These are phyloP conservation scores for Saccharomyces hybrid DNA, from an alignment of 1,139 yeast genomes.

Conservation along the genomic window DNA sequence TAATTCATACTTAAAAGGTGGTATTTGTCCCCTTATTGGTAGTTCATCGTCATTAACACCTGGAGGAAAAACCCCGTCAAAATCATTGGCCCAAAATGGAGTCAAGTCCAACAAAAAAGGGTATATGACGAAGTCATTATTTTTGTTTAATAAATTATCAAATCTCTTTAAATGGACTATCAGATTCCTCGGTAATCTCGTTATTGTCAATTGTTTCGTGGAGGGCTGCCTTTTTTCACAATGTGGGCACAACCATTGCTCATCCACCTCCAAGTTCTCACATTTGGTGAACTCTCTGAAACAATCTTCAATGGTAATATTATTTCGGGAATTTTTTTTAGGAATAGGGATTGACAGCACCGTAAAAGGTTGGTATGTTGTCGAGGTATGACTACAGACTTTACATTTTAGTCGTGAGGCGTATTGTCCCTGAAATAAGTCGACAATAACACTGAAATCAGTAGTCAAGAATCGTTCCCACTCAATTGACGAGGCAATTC, in stretches of 20 bases:
- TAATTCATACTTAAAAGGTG: slow-evolving; percentile 72
- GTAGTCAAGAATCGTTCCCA: slow-evolving; percentile 88
- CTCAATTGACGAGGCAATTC: slow-evolving; percentile 85
- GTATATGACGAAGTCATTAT: slow-evolving; percentile 33
- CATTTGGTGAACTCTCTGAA: slow-evolving; percentile 58
- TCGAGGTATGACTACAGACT: slow-evolving; percentile 70
- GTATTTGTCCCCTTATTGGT: slow-evolving; percentile 65
- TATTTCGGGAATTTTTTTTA: slow-evolving; percentile 5
- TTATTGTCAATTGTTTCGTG: slow-evolving; percentile 58
- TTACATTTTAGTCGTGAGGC: slow-evolving; percentile 71
- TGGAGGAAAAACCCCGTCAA: slow-evolving; percentile 32
- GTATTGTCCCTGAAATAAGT: slow-evolving; percentile 85
- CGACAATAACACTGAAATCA: slow-evolving; percentile 79
- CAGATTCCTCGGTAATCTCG: slow-evolving; percentile 64
- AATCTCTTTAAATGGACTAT: slow-evolving; percentile 79
- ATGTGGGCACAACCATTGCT: slow-evolving; percentile 83
- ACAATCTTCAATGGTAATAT: slow-evolving; percentile 45
- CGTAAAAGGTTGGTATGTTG: slow-evolving; percentile 79
- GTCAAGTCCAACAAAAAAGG: slow-evolving; percentile 57
- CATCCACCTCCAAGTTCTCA: slow-evolving; percentile 69
- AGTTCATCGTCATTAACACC: slow-evolving; percentile 34
- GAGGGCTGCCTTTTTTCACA: slow-evolving; percentile 65
- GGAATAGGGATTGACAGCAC: slow-evolving; percentile 73
- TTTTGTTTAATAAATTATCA: slow-evolving; percentile 36
- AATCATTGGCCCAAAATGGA: slow-evolving; percentile 62